Conservation (phyloP, 768 basidiomycete species). For the Hypsizygus marmoreus region DNA sequence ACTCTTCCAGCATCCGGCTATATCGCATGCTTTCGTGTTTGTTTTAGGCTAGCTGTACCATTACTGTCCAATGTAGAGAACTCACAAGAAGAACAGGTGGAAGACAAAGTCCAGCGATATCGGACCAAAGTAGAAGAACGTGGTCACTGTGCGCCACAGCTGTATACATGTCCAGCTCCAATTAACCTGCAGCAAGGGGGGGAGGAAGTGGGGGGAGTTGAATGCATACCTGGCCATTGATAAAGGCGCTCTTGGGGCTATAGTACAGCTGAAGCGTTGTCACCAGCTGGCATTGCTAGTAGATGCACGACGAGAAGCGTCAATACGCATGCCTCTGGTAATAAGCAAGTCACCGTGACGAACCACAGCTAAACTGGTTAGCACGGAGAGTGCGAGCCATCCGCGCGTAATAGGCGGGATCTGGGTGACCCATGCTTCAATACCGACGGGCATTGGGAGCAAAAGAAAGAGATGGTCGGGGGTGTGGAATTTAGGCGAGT, state of each 20-base stretch:
- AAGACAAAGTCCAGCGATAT: constrained; percentile 94
- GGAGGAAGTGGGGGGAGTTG: no score
- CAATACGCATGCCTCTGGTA: no score
- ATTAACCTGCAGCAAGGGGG: neutral
- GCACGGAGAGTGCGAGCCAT: constrained; percentile 81
- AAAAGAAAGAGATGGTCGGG: neutral
- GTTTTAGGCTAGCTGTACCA: neutral
- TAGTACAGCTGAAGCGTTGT: constrained; percentile 93
- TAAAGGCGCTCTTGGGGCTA: constrained; percentile 83
- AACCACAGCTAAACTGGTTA: constrained; percentile 86
- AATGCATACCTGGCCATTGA: constrained; percentile 77
- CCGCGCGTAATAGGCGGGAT: constrained; percentile 89
- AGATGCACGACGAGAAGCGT: no score
- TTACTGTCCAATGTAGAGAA: constrained; percentile 10
- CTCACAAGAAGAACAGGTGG: constrained; percentile 98
- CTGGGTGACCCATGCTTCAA: constrained; percentile 89
- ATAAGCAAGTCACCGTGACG: no score
- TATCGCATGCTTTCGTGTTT: constrained; percentile 84
- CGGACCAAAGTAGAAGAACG: constrained; percentile 95
- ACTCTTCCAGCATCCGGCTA: constrained; percentile 95
- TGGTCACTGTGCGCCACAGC: constrained; percentile 88
- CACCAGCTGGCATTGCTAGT: constrained; percentile 88
- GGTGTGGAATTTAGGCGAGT: neutral
- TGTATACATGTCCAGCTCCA: constrained; percentile 30
- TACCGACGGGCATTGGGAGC: constrained; percentile 68